phyloP scores from a whole-genome alignment of 176 grass and related monocot genomes.

The Guadua angustifolia region DNA sequence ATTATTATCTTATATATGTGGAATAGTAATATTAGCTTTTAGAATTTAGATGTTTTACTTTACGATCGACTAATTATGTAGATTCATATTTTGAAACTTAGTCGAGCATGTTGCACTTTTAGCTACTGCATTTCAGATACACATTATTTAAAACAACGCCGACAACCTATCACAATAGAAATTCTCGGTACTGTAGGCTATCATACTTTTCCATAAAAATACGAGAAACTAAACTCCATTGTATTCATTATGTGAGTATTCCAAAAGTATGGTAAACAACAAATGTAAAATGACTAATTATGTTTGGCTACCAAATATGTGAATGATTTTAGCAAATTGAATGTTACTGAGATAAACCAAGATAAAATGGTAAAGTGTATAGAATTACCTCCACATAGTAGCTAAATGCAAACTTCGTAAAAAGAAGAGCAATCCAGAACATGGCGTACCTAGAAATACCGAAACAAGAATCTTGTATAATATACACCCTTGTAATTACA shows the following conservation, averaged over 20 bases:
- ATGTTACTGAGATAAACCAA: slow-evolving; percentile 25
- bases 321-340: not conserved
- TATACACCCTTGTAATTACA: slow-evolving; percentile 19
- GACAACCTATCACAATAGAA: not conserved
- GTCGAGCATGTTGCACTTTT: slow-evolving; percentile 8
- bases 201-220: not conserved
- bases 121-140: not conserved
- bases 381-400: slow-evolving; percentile 85
- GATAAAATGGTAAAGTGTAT: not conserved
- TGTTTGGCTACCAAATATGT: slow-evolving; percentile 10
- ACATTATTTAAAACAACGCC: not conserved
- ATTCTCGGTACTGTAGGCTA: not conserved
- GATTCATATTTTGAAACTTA: not conserved
- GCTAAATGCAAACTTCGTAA: slow-evolving; percentile 87
- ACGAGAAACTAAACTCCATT: not conserved
- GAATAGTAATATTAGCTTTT: not conserved
- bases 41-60: not conserved
- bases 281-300: slow-evolving; percentile 26
- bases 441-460: slow-evolving; percentile 77
- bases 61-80: not conserved
- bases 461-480: slow-evolving; percentile 29
- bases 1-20: slow-evolving; percentile 2
- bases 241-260: slow-evolving; percentile 4
- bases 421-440: slow-evolving; percentile 85
- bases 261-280: not conserved